phyloP scores from a whole-genome alignment of 805 yeast genomes.

The Clavispora carvajalis region DNA sequence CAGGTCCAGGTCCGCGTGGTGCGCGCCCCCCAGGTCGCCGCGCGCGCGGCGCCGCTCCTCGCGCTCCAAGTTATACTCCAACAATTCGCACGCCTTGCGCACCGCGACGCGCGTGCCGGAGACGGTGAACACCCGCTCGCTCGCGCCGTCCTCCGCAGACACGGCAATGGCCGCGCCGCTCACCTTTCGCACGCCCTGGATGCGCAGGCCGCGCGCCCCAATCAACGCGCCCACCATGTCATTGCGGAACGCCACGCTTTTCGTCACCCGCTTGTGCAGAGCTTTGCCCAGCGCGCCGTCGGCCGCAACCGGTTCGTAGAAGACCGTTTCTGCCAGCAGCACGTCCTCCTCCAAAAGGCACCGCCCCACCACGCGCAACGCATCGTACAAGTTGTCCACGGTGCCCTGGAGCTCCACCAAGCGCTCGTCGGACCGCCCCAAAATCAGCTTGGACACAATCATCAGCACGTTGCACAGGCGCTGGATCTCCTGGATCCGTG shows the following conservation, averaged over 20 bases:
- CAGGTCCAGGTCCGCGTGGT: too few relatives aligned
- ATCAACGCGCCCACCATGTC: conserved; percentile 86
- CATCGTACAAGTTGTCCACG: conserved; percentile 54
- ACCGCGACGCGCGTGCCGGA: conserved; percentile 53
- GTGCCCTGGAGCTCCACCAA: conserved; percentile 83
- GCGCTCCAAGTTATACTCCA: conserved; percentile 54
- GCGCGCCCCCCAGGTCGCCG: too few relatives aligned
- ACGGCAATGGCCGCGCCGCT: conserved; percentile 78
- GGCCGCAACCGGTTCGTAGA: conserved; percentile 46
- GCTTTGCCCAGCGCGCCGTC: not conserved
- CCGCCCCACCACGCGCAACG: conserved; percentile 56
- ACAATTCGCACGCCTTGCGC: conserved; percentile 53
- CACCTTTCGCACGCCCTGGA: conserved; percentile 75
- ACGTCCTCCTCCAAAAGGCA: conserved; percentile 73
- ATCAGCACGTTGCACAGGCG: conserved; percentile 64
- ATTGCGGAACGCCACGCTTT: conserved; percentile 59
- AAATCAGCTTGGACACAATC: conserved; percentile 81
- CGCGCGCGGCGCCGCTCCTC: conserved; percentile 44
- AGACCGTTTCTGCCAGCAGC: conserved; percentile 56
- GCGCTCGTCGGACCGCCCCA: conserved; percentile 79
- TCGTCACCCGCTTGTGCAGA: conserved; percentile 25
- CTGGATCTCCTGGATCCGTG: conserved; percentile 74
- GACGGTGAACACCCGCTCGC: conserved; percentile 67
- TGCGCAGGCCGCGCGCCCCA: conserved; percentile 80
- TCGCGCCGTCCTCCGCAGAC: conserved; percentile 48